A percentile compares a stretch with the other conserved stretches of the same genome.
Evolutionary conservation across 1,139 yeast genomes (phyloP).

Genomic region (Suhomyces ambrosiae): DNA sequence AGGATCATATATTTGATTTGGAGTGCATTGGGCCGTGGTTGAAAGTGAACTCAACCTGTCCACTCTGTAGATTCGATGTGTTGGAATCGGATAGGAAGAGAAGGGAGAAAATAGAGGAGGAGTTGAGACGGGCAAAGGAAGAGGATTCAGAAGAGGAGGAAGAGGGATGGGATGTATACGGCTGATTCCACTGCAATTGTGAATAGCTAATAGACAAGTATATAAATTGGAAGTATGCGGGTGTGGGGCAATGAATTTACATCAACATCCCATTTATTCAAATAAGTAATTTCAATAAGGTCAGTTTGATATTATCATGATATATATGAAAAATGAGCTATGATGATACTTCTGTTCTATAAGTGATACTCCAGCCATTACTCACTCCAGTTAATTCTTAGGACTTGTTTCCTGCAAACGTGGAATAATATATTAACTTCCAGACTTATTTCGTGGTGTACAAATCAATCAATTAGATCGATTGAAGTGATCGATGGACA

Average conservation of each 20-base stretch:
- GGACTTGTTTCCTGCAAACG: too few species aligned
- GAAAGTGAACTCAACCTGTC: slow-evolving; percentile 77
- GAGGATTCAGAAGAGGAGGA: slow-evolving; percentile 65
- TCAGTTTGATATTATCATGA: neutral
- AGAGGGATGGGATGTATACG: slow-evolving; percentile 77
- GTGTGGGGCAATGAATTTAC: neutral
- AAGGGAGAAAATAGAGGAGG: slow-evolving; percentile 44
- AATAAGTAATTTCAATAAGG: too few species aligned
- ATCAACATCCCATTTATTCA: neutral
- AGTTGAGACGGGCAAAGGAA: slow-evolving; percentile 45
- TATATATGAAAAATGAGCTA: too few species aligned
- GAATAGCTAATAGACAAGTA: too few species aligned
- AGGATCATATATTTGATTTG: slow-evolving; percentile 74
- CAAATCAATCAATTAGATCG: neutral
- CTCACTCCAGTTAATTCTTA: too few species aligned
- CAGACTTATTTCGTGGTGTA: too few species aligned
- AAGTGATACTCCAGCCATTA: too few species aligned
- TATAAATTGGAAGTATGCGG: too few species aligned
- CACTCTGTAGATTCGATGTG: slow-evolving; percentile 80
- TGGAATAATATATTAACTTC: too few species aligned
- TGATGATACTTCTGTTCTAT: too few species aligned
- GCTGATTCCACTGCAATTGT: slow-evolving; percentile 23
- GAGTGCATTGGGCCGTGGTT: slow-evolving; percentile 95
- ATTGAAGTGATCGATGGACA: too few species aligned
- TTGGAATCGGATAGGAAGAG: slow-evolving; percentile 43